Evolutionary conservation across 257 asterid species (phyloP), one percentile per base, ranked within the genome.

Genomic region (Cynanchum wilfordii): DNA sequence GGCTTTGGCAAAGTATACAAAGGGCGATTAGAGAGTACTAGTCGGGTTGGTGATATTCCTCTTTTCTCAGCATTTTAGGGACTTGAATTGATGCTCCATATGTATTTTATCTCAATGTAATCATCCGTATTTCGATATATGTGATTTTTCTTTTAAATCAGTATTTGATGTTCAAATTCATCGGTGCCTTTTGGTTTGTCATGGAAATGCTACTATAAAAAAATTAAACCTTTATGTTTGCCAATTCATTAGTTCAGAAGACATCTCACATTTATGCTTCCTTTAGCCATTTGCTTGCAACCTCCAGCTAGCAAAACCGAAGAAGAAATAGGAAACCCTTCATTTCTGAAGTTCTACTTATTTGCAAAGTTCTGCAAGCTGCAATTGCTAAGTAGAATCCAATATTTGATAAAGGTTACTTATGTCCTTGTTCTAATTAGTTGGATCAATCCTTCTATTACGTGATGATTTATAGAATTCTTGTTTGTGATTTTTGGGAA

Each of bases 1-100:
- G 98, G 98, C 70, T 89, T 92, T 70, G 96, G 98, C 66, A 87
- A 90, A 82, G 98, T 92, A 68, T 89, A 89, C 74, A 84, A 84
- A 82, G 96, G 96, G 72, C 78, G 85, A 42, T 73, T 91, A 57
- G 97, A 91, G 81, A 86, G 90, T 79, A 86, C 89, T 38, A 89
- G 82, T 82, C 97, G 86, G 96, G 97, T 90, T 72, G 20, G 68
- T 72, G 33, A 47, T 27, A 22, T 19, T 58, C 63, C 40, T 25
- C 51, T 63, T 27, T 16, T 57, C 72, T 5, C n/a, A 49, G 72
- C 7, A 12, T 33, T 17, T 64, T 16, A 64, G 47, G 25, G 19
- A 17, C 49, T 45, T 44, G 24, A 13, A 10, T n/a, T 22, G 57
- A 22, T 44, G n/a, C 12, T 11, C 36, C 5, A 10, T 5, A 5